Base-by-base conservation (phyloP, 257 asterid genomes). In the Catharanthus roseus region DNA sequence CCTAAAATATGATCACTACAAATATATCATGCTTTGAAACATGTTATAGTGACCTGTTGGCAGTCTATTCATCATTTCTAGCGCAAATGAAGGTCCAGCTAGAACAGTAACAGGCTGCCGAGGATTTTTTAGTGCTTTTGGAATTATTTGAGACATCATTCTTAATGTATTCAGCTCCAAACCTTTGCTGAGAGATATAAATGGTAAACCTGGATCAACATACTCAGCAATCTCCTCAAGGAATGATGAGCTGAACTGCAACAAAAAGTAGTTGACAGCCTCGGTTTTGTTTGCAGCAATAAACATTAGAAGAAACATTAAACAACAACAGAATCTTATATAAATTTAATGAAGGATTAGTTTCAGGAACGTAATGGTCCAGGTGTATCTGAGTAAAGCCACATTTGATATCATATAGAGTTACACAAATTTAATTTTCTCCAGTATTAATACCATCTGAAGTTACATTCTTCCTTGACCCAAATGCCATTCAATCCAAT, bases 181-280 rank as follows among this genome's bases (percentile, higher is more conserved):
- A 56, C 97, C 97, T 79, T 92, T 92, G 89, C 97, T 92, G 71
- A 92, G 96, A 73, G 97, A 92, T 77, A 89, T 88, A 75, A 92
- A 92, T 38, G 97, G 96, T 71, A 92, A 82, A 70, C 87, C 77
- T n/a, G 96, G 96, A 82, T 92, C 96, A 67, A 92, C 96, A 79
- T 61, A 78, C 54, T 81, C 88, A 33, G 97, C 92, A 75, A 92
- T 72, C 56, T 75, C 90, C 83, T 90, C 96, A 47, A 92, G 96
- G 86, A 88, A 88, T 31, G 88, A 78, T 67, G 96, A 85, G 85
- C 97, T 92, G 81, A 82, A 89, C 97, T 92, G 97, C 89, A 87
- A 77, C 61, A 70, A 65, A 71, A 83, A 45, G 60, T 66, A 65
- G 45, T 68, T 60, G 57, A 58, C 63, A 73, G 44, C 29, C 64